phyloP scores from a whole-genome alignment of 306 rosid species.

The Sechiopsis laciniata region DNA sequence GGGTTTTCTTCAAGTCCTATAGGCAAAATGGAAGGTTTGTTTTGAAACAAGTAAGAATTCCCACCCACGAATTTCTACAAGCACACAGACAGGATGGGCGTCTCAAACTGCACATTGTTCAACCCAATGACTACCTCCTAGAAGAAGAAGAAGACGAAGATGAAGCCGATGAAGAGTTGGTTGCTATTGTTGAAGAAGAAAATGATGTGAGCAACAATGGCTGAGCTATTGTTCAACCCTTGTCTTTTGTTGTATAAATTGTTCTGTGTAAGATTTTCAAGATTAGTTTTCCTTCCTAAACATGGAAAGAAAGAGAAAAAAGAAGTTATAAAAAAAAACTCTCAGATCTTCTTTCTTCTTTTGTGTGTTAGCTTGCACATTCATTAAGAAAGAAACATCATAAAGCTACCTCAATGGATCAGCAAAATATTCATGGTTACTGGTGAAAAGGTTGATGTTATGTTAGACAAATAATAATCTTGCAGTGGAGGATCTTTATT shows the following conservation, averaged over 20 bases:
- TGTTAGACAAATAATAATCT: not conserved
- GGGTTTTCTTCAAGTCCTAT: constrained; percentile 57
- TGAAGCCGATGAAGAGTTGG: not conserved
- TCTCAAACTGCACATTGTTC: constrained; percentile 53
- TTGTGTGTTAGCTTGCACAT: constrained; percentile 3
- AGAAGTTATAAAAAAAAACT: not conserved
- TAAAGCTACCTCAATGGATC: not conserved
- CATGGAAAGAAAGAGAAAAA: not conserved
- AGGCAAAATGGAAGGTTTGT: constrained; percentile 71
- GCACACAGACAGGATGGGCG: constrained; percentile 80
- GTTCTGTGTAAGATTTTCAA: not conserved
- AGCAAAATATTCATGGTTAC: not conserved
- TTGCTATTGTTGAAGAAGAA: constrained; percentile 22
- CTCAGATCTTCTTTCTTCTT: constrained; percentile 7
- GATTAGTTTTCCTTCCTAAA: not conserved
- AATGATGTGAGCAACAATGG: not conserved
- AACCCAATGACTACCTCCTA: constrained; percentile 32
- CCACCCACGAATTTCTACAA: constrained; percentile 53
- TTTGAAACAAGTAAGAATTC: constrained; percentile 56
- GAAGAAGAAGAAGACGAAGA: constrained; percentile 32
- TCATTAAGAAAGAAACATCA: not conserved
- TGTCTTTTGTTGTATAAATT: not conserved
- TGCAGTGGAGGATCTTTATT: not conserved
- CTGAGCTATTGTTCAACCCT: not conserved
- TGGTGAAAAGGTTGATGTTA: not conserved